A percentile compares a stretch with the other conserved stretches of the same genome.
phyloP scores from a whole-genome alignment of 768 basidiomycete species.

The Russula abietina region DNA sequence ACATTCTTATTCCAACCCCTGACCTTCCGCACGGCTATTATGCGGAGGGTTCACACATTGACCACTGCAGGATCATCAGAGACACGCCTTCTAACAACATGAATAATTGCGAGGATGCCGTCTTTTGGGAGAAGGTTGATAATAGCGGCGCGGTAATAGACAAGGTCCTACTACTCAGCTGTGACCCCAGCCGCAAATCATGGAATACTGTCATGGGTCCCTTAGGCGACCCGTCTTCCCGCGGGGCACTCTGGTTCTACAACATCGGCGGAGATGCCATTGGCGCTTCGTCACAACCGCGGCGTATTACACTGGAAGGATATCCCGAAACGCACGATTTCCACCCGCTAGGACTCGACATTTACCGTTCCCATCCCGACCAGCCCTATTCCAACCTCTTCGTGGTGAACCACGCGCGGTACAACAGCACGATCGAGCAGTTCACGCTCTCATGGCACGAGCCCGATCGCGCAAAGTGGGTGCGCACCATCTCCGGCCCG shows the following conservation, averaged over 20 bases:
- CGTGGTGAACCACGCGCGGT: constrained; percentile 62
- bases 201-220: constrained; percentile 84
- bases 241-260: constrained; percentile 59
- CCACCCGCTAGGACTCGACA: constrained; percentile 63
- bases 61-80: constrained; percentile 41
- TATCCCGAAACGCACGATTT: constrained; percentile 59
- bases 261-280: constrained; percentile 19
- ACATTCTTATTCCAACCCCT: constrained; percentile 19
- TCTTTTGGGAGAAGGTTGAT: constrained; percentile 57
- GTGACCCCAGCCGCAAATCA: constrained; percentile 47
- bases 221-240: constrained; percentile 48
- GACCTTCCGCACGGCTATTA: constrained; percentile 27
- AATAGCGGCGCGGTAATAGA: constrained; percentile 35
- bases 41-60: constrained; percentile 42
- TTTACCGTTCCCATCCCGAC: constrained; percentile 46
- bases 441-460: constrained; percentile 47
- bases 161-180: constrained; percentile 42
- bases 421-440: constrained; percentile 59
- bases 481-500: constrained; percentile 54
- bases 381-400: constrained; percentile 49
- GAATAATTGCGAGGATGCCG: constrained; percentile 58
- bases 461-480: constrained; percentile 43
- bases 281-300: constrained; percentile 26
- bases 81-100: constrained; percentile 31
- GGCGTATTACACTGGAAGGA: constrained; percentile 40